Conservation (phyloP, 768 basidiomycete genomes). For the Strobilomyces echinocephalus region DNA sequence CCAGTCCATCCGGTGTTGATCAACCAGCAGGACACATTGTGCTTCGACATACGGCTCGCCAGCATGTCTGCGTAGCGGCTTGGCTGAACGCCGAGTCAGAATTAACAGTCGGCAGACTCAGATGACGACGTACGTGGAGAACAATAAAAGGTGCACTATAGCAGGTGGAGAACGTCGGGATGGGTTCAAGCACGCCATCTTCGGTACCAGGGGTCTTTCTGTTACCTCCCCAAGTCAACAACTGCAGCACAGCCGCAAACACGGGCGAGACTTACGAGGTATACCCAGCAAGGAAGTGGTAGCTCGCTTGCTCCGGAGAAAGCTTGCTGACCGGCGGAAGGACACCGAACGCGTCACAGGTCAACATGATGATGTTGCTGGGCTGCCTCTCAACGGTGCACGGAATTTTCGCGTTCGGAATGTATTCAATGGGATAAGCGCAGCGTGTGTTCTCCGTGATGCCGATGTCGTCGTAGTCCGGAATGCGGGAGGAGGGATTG, state of each 20-base stretch:
- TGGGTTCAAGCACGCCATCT: slow-evolving; percentile 95
- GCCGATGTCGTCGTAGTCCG: slow-evolving; percentile 93
- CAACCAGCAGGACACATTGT: slow-evolving; percentile 92
- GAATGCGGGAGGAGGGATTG: slow-evolving; percentile 71
- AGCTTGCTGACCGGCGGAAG: slow-evolving; percentile 93
- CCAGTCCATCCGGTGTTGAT: slow-evolving; percentile 99
- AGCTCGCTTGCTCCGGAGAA: slow-evolving; percentile 91
- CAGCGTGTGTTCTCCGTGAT: slow-evolving; percentile 99
- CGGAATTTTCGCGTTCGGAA: slow-evolving; percentile 92
- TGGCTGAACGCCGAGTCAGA: slow-evolving; percentile 44
- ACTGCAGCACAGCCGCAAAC: not conserved
- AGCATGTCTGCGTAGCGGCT: slow-evolving; percentile 96
- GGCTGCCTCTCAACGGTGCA: slow-evolving; percentile 86
- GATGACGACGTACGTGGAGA: slow-evolving; percentile 61
- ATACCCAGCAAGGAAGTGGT: slow-evolving; percentile 97
- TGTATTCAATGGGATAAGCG: slow-evolving; percentile 97
- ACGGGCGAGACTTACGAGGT: slow-evolving; percentile 59
- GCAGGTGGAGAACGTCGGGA: slow-evolving; percentile 98
- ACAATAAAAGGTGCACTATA: slow-evolving; percentile 99
- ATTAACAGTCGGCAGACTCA: not conserved
- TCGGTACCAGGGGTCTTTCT: slow-evolving; percentile 99
- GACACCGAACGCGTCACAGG: slow-evolving; percentile 97
- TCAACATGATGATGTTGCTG: slow-evolving; percentile 93
- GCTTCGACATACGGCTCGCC: slow-evolving; percentile 85
- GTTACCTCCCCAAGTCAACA: slow-evolving; percentile 16